Evolutionary conservation across 495 filamentous ascomycete species (phyloP).

Genomic region (Penicillium bialowiezense): DNA sequence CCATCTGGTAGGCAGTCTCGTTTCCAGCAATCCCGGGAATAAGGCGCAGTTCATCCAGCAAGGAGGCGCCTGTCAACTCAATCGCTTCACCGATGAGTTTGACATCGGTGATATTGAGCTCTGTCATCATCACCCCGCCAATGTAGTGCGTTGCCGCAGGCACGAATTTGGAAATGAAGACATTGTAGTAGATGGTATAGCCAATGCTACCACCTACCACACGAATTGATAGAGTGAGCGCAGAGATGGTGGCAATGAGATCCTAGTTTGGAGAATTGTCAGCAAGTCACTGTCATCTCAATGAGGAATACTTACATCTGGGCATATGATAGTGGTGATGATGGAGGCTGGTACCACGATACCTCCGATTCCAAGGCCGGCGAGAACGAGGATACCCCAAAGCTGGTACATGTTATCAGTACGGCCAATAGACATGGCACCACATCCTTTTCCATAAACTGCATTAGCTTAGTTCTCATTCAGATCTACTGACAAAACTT

Average conservation of each 20-base stretch:
- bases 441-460: slow-evolving; percentile 45
- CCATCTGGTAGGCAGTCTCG: slow-evolving; percentile 49
- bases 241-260: slow-evolving; percentile 70
- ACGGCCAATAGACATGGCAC: slow-evolving; percentile 54
- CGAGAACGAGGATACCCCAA: slow-evolving; percentile 61
- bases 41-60: slow-evolving; percentile 48
- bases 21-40: slow-evolving; percentile 59
- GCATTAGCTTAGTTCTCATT: not conserved
- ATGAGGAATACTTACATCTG: slow-evolving; percentile 40
- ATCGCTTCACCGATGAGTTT: slow-evolving; percentile 46
- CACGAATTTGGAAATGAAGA: slow-evolving; percentile 65
- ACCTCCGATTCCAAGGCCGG: slow-evolving; percentile 68
- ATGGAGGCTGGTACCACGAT: slow-evolving; percentile 71
- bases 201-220: slow-evolving; percentile 70
- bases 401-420: slow-evolving; percentile 58
- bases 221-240: slow-evolving; percentile 70
- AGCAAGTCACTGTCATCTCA: not conserved
- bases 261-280: slow-evolving; percentile 35
- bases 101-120: slow-evolving; percentile 53
- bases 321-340: slow-evolving; percentile 71
- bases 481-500: slow-evolving; percentile 4
- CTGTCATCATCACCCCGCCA: slow-evolving; percentile 47
- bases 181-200: slow-evolving; percentile 73
- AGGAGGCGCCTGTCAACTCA: slow-evolving; percentile 52
- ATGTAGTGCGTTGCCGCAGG: slow-evolving; percentile 51